Evolutionary conservation across 192 early-diverging fungal species (phyloP), one percentile per base, ranked within the genome.

Genomic region (Linnemannia hyalina): DNA sequence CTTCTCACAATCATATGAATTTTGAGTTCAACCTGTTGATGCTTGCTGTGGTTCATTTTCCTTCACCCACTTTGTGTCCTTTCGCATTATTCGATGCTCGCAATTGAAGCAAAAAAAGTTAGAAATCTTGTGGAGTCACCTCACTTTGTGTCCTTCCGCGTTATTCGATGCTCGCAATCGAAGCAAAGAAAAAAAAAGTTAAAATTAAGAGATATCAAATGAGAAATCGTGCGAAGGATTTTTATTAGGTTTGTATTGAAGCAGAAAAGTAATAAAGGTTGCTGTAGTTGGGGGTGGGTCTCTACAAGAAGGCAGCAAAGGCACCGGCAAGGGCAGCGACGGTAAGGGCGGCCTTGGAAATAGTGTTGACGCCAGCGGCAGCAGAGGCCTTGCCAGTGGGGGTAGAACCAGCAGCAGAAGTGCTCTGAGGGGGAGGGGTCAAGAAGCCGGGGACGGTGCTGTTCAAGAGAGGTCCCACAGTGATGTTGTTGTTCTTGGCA

Each of bases 381-480:
- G 68, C 73, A 22, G 77, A 78, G 20, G 40, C 16, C 54, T 79
- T 75, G 44, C 38, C 23, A 26, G 47, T 44, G 36, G 76, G 29
- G 42, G 55, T 36, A n/a, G 82, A 26, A 23, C 22, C 52, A 73
- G 40, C 18, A 22, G 47, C 35, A 22, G 68, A 3, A 4, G 74
- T 32, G 52, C 57, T 69, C 22, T 57, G 49, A 18, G 77, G 47
- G 4, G 41, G 23, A 36, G 52, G 46, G 63, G 76, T 76, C 68
- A 90, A 69, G 46, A 90, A 81, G 72, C 90, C 90, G 44, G 82
- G 71, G 35, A 81, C 75, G 41, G 86, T 86, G 9, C 73, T 78
- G 70, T 90, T 90, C 78, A 88, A 55, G 55, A 71, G 41, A 18
- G 90, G 88, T 70, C 72, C 75, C 36, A 82, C 80, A 41, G 88